Evolutionary conservation across 805 yeast genomes (phyloP).

Genomic region (Komagataella kurtzmanii): DNA sequence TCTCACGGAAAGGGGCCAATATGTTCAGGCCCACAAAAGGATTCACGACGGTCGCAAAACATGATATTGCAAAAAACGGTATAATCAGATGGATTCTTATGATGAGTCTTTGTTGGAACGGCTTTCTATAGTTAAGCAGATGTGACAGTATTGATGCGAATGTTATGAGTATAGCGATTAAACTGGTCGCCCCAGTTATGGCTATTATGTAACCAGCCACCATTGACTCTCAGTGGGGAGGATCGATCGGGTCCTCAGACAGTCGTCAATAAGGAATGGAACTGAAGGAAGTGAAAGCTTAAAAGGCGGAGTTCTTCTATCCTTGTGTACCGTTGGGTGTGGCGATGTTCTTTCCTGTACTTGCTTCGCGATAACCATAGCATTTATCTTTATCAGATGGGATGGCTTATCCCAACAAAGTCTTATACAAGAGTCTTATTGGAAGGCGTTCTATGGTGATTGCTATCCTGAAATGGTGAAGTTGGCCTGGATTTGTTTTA

Average conservation of each 20-base stretch:
- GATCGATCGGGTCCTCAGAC: not conserved
- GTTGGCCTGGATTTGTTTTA: not conserved
- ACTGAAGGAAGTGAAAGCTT: not conserved
- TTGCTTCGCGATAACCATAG: not conserved
- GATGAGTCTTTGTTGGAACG: conserved; percentile 74
- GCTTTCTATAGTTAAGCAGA: conserved; percentile 68
- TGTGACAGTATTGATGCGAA: conserved; percentile 35
- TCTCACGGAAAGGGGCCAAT: conserved; percentile 70
- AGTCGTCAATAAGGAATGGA: not conserved
- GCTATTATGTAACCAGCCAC: conserved; percentile 5
- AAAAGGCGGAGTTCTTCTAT: not conserved
- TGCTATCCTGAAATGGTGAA: not conserved
- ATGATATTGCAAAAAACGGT: conserved; percentile 66
- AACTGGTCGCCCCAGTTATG: conserved; percentile 12
- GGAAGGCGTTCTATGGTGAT: not conserved
- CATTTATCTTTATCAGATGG: not conserved
- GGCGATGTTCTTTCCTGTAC: conserved; percentile 2
- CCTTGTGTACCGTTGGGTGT: not conserved
- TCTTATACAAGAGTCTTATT: not conserved
- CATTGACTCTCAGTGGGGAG: not conserved
- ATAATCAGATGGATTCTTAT: conserved; percentile 73
- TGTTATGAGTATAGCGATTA: conserved; percentile 25
- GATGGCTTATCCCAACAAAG: not conserved
- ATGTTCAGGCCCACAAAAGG: conserved; percentile 26
- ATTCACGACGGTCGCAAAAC: conserved; percentile 42